Evolutionary conservation across 1,284 basidiomycete genomes (phyloP), one percentile per base, ranked within the genome.

Genomic region (Ceratobasidium papillatum): DNA sequence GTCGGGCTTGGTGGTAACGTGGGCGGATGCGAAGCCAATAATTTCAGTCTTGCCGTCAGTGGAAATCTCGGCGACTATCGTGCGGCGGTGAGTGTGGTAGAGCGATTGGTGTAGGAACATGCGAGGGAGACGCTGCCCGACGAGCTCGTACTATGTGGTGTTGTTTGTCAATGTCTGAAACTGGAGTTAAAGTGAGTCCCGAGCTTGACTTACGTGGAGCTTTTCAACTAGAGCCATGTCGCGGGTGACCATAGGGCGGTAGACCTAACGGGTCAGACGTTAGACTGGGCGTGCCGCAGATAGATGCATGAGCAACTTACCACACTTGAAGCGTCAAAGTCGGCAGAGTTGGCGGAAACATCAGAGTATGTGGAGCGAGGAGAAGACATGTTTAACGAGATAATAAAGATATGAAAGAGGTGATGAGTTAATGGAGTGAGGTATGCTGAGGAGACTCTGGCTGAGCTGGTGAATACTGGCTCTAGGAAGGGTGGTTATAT

Each of bases 21-120:
- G 65, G 17, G 65, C 65, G n/a, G 65, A 69, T 2, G 38, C 52
- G 22, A 69, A 69, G 4, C 65, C 65, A 25, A 69, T 45, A 25
- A 69, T 14, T 3, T 54, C 25, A 36, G 49, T 3, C 11, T 36
- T 58, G 7, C 52, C 65, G 22, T 69, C 27, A 30, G 17, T n/a
- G 2, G 49, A 8, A n/a, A 56, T 8, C 30, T 69, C 51, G 11
- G 65, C 65, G 9, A 69, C 65, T 11, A 69, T 58, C 12, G 65
- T 69, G 19, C 65, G 65, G 51, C 65, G 65, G 34, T 69, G 65
- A 17, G 65, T 22, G 47, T 69, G 65, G 52, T 69, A 69, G 36
- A 69, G 65, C 36, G 65, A 69, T 36, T 69, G 65, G 25, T 69
- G 65, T 12, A 69, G 19, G 65, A 69, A 69, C 65, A 54, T 69